Base-by-base conservation (phyloP, 75 land plant species). In the Ceratopteris richardii region DNA sequence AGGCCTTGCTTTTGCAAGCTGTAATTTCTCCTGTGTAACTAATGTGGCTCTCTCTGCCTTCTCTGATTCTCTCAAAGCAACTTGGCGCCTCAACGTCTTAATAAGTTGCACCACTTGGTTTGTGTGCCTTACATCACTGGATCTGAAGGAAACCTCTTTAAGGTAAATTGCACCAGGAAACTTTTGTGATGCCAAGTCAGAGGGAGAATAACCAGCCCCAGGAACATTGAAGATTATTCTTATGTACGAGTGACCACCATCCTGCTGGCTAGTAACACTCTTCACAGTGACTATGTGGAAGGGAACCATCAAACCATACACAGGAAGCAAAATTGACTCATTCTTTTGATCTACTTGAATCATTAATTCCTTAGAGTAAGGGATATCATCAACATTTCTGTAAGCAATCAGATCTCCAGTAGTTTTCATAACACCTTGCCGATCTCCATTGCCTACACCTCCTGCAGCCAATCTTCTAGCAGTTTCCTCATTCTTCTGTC, bases 31-130 rank as follows among this genome's bases (percentile, higher is more conserved):
- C 61, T 92, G 97, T 14, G 84, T 80, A 11, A 92, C 97, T 29
- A 92, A 65, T 16, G 97, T 92, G 4, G 97, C 95, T 60, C 95
- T 77, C 67, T 92, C 95, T n/a, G 97, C 95, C 56, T 77, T 82
- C 59, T 87, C 97, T 6, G 95, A 92, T 54, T 92, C 97, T 56
- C 95, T 75, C 25, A 73, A 68, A 7, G 80, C 65, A 29, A 88
- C 97, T 0, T 80, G 82, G 17, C 95, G 74, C 21, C 86, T 67
- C 18, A 88, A 88, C 9, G 86, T 82, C 72, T 92, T 88, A 29
- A 88, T 92, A 63, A 44, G 68, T 59, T 85, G 84, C 0, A 92
- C 97, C 1, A 86, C 77, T 67, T 92, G 96, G 68, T 74, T 82
- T 22, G 76, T 73, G 63, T 92, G 97, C 62, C 84, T 77, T 7